A percentile compares a stretch with the other conserved stretches of the same genome.
phyloP scores from a whole-genome alignment of 2,329 filamentous ascomycete genomes.

The Sclerotiophoma versabilis region DNA sequence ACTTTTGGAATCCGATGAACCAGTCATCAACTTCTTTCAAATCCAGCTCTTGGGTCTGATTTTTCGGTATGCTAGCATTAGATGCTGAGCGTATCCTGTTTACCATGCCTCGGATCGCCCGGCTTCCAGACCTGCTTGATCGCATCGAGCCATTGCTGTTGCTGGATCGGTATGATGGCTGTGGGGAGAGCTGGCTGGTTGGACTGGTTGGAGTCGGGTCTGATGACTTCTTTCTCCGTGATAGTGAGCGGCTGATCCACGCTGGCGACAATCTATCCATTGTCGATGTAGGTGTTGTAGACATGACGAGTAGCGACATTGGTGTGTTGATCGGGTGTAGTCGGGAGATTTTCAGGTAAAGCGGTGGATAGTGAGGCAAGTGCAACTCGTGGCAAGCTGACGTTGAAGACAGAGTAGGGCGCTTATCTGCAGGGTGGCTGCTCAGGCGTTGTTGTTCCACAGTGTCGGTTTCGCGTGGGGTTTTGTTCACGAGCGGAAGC shows the following conservation, averaged over 20 bases:
- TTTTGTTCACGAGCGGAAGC: constrained; percentile 7
- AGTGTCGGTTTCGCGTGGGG: background rate
- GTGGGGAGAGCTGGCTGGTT: constrained; percentile 25
- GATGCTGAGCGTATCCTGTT: constrained; percentile 40
- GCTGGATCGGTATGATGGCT: constrained; percentile 27
- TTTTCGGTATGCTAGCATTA: constrained; percentile 28
- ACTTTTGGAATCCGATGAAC: constrained; percentile 40
- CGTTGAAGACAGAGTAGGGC: background rate
- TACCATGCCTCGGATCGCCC: constrained; percentile 32
- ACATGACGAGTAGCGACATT: constrained; percentile 41
- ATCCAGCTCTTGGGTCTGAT: constrained; percentile 28
- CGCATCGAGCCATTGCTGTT: constrained; percentile 37
- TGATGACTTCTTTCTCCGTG: constrained; percentile 22
- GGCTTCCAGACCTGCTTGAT: constrained; percentile 31
- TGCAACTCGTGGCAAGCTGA: background rate
- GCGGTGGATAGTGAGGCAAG: background rate
- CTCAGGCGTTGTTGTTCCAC: background rate
- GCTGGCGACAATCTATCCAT: constrained; percentile 33
- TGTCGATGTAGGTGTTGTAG: constrained; percentile 27
- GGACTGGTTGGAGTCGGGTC: constrained; percentile 26
- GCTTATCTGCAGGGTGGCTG: constrained; percentile 3
- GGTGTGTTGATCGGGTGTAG: background rate
- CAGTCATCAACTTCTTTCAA: constrained; percentile 40
- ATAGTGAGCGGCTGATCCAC: constrained; percentile 32
- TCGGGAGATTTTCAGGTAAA: background rate